These are phyloP conservation scores for Edaphochlamys debaryana DNA, from an alignment of 139 green algal genomes.

Conservation along the genomic window DNA sequence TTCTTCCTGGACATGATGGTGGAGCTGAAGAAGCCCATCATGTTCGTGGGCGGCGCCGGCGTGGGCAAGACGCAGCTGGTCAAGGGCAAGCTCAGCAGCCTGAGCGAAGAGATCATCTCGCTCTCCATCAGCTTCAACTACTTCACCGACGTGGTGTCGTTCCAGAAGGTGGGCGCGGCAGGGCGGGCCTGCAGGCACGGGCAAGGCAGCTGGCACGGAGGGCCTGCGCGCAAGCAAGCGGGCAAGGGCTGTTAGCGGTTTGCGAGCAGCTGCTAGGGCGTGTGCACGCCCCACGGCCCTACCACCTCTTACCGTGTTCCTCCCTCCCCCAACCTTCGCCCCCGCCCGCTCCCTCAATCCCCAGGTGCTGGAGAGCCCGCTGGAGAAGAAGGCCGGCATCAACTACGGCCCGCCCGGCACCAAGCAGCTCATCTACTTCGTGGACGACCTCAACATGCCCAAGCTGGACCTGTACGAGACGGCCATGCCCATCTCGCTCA, in stretches of 20 bases:
- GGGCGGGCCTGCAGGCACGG: neutral
- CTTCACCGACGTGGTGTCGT: constrained; percentile 76
- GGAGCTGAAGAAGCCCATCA: constrained; percentile 87
- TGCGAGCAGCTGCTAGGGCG: too few relatives aligned
- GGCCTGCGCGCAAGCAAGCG: neutral
- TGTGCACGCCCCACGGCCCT: too few relatives aligned
- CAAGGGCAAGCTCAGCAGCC: constrained; percentile 81
- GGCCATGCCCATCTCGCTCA: constrained; percentile 91
- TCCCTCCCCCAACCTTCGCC: too few relatives aligned
- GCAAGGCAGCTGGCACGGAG: neutral
- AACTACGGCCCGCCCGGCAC: constrained; percentile 88
- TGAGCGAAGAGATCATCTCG: constrained; percentile 75
- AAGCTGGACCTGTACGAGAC: constrained; percentile 92
- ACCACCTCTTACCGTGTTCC: too few relatives aligned
- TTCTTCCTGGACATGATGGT: constrained; percentile 92
- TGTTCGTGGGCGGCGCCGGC: constrained; percentile 88
- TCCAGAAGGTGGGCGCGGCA: constrained; percentile 59
- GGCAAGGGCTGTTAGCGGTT: too few relatives aligned
- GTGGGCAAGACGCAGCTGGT: constrained; percentile 93
- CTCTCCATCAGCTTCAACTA: constrained; percentile 91
- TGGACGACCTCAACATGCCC: constrained; percentile 93
- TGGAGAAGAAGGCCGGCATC: constrained; percentile 93
- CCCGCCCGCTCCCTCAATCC: too few relatives aligned
- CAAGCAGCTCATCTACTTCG: constrained; percentile 92
- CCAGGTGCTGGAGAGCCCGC: constrained; percentile 82